Conservation (phyloP, 352 stramenopile species). For the Phytophthora cactorum region DNA sequence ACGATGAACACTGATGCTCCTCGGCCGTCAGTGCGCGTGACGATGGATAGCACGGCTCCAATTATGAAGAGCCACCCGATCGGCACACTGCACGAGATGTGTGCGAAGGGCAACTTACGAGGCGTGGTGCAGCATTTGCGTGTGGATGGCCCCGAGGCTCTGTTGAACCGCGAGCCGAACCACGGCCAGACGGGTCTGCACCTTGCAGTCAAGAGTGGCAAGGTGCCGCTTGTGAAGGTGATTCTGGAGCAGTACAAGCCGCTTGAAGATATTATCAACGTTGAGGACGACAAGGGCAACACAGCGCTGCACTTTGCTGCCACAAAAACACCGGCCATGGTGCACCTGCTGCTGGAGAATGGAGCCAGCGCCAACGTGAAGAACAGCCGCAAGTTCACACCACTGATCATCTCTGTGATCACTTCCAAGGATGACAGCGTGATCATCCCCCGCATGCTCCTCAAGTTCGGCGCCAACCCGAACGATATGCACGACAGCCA, state of each 20-base stretch:
- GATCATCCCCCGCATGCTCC: constrained; percentile 87
- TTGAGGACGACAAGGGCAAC: constrained; percentile 90
- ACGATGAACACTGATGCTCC: constrained; percentile 46
- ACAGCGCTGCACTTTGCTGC: constrained; percentile 87
- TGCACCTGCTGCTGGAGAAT: constrained; percentile 80
- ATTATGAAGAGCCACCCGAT: constrained; percentile 85
- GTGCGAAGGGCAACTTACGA: constrained; percentile 81
- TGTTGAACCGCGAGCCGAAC: constrained; percentile 82
- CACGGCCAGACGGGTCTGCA: constrained; percentile 86
- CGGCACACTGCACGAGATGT: constrained; percentile 81
- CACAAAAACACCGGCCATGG: constrained; percentile 86
- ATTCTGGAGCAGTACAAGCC: constrained; percentile 85
- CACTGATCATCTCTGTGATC: constrained; percentile 89
- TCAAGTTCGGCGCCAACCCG: constrained; percentile 88
- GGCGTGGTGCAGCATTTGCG: constrained; percentile 78
- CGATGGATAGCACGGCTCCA: constrained; percentile 68
- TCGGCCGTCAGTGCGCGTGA: constrained; percentile 71
- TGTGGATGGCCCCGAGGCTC: constrained; percentile 66
- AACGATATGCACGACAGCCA: constrained; percentile 91
- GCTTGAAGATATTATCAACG: constrained; percentile 80
- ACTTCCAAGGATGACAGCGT: constrained; percentile 84
- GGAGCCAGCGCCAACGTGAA: constrained; percentile 86
- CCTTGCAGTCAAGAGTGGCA: constrained; percentile 84
- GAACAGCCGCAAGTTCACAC: constrained; percentile 86
- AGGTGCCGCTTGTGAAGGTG: constrained; percentile 82